phyloP scores from a whole-genome alignment of 176 grass and related monocot genomes.

The Stipa capillata region DNA sequence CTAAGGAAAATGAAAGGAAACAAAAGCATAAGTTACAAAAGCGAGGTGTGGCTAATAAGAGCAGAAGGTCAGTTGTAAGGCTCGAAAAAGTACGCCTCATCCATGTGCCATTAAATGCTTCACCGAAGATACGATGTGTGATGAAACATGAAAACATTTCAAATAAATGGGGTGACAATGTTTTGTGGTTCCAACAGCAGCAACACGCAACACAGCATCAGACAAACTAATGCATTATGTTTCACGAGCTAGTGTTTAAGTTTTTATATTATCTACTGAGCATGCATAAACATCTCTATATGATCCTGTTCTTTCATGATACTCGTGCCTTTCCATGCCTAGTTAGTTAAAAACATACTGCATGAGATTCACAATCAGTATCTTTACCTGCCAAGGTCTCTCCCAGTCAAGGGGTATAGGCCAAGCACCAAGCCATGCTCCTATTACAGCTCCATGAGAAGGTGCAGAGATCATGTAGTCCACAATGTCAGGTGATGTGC shows the following conservation, averaged over 20 bases:
- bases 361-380: not conserved
- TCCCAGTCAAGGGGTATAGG: constrained; percentile 99
- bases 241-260: not conserved
- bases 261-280: not conserved
- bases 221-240: not conserved
- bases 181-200: not conserved
- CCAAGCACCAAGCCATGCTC: constrained; percentile 92
- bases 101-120: not conserved
- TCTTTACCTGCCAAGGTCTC: constrained; percentile 78
- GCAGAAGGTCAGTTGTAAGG: not conserved
- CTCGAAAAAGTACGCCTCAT: not conserved
- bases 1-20: constrained; percentile 17
- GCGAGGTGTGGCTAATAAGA: not conserved
- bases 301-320: not conserved
- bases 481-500: constrained; percentile 30
- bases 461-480: constrained; percentile 78
- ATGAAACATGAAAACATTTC: not conserved
- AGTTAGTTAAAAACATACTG: not conserved
- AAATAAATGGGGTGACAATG: not conserved
- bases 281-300: not conserved
- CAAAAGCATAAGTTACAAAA: not conserved
- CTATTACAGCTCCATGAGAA: constrained; percentile 74
- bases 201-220: not conserved
- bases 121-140: not conserved
- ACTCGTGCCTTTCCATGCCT: not conserved